phyloP scores from a whole-genome alignment of 345 rosid genomes.

The Litchi chinensis region DNA sequence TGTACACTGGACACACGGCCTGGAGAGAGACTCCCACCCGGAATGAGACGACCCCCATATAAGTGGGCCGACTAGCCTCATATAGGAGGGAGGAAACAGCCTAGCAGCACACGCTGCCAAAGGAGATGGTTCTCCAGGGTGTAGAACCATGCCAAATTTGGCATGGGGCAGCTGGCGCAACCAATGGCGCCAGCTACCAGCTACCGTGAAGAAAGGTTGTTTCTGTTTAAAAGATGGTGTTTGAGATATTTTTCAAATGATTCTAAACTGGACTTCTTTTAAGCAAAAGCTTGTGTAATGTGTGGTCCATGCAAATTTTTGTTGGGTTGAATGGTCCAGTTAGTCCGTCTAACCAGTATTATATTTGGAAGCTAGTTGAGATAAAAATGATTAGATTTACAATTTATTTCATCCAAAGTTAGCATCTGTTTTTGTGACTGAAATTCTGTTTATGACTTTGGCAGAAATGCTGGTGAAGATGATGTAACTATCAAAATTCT shows the following conservation, averaged over 20 bases:
- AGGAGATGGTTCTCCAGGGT: no score
- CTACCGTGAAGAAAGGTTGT: neutral
- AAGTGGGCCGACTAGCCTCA: no score
- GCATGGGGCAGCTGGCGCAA: no score
- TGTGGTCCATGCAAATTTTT: neutral
- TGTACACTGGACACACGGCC: no score
- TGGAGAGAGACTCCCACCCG: no score
- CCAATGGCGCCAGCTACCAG: no score
- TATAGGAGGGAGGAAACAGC: no score
- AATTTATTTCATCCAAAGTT: neutral
- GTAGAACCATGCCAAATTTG: no score
- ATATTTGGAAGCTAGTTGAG: no score
- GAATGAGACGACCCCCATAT: no score
- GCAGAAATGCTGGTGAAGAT: slow-evolving; percentile 77
- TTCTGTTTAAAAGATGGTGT: no score
- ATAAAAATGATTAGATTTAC: neutral
- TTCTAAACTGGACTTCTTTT: neutral
- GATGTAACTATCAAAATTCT: slow-evolving; percentile 81
- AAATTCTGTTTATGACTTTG: neutral
- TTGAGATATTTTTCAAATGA: neutral
- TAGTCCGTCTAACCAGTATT: neutral
- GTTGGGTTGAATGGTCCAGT: neutral
- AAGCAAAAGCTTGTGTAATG: neutral
- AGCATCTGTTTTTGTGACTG: neutral
- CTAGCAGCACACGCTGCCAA: no score